These are phyloP conservation scores for Plicaturopsis crispa DNA, from an alignment of 768 basidiomycete species.

Conservation along the genomic window DNA sequence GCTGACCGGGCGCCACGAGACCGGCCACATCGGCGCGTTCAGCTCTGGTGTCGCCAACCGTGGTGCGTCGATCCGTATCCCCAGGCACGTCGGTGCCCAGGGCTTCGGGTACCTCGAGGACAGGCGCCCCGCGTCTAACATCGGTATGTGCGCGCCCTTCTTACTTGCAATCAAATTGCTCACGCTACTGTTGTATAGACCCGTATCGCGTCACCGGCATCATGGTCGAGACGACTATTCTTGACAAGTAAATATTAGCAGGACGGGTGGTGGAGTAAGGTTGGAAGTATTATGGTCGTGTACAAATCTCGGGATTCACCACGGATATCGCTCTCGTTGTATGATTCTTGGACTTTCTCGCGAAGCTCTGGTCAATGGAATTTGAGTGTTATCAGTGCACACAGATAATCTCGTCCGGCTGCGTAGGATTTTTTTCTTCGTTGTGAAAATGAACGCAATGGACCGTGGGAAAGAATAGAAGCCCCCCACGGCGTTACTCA, in stretches of 20 bases:
- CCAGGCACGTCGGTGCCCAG: constrained; percentile 85
- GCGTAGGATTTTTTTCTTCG: no score
- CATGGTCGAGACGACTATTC: constrained; percentile 81
- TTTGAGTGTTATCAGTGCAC: no score
- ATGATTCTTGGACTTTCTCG: constrained; percentile 31
- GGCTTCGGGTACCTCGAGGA: constrained; percentile 96
- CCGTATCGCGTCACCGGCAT: constrained; percentile 92
- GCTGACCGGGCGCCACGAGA: constrained; percentile 96
- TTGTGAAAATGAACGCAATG: no score
- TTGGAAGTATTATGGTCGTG: no score
- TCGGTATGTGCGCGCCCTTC: constrained; percentile 49
- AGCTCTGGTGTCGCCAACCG: constrained; percentile 96
- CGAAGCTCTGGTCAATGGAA: no score
- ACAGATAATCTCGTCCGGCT: no score
- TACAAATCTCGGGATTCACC: constrained; percentile 35
- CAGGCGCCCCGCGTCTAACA: constrained; percentile 96
- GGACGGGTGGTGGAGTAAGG: no score
- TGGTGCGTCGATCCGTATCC: constrained; percentile 94
- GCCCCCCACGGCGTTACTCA: no score
- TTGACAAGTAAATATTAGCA: constrained; percentile 41
- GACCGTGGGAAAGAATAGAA: no score
- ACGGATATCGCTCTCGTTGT: constrained; percentile 29
- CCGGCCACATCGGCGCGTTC: constrained; percentile 87
- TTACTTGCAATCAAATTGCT: constrained; percentile 2
- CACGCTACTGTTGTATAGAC: constrained; percentile 37